These are phyloP conservation scores for Trypanosoma cruzi DNA, from an alignment of 208 protist species.

Conservation along the genomic window DNA sequence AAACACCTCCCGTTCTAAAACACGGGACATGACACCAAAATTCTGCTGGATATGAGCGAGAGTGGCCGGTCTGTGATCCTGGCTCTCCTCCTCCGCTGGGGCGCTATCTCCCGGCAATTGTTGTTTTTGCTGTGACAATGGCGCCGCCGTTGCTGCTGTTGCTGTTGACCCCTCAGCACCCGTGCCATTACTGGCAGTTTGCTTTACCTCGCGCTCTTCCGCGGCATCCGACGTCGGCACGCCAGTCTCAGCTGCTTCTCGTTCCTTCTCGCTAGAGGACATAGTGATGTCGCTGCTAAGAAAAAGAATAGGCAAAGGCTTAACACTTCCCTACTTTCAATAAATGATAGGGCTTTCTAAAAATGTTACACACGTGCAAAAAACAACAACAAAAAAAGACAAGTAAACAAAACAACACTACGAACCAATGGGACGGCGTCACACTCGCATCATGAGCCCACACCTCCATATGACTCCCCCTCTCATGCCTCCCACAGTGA, in stretches of 20 bases:
- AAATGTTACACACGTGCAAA: conserved; percentile 1
- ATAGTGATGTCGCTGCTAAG: conserved; percentile 15
- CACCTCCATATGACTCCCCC: not conserved
- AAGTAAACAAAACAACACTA: conserved; percentile 12
- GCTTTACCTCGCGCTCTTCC: conserved; percentile 12
- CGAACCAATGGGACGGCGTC: conserved; percentile 1
- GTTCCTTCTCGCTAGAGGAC: conserved; percentile 27
- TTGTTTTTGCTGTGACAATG: not conserved
- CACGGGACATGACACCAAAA: conserved; percentile 55
- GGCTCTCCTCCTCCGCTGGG: conserved; percentile 10
- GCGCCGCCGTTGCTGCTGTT: conserved; percentile 1
- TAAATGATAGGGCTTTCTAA: not conserved
- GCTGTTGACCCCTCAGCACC: not conserved
- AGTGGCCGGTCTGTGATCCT: conserved; percentile 33
- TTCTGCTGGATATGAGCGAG: conserved; percentile 61
- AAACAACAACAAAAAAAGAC: conserved; percentile 1
- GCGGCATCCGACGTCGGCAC: not conserved
- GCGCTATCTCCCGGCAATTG: not conserved
- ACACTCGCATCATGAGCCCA: not conserved
- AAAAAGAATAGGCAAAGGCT: conserved; percentile 19
- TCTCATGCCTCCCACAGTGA: not conserved
- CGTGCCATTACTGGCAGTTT: not conserved
- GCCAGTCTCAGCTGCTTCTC: not conserved
- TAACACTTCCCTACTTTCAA: not conserved
- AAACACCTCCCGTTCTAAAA: conserved; percentile 62